Conservation (phyloP, 2,329 filamentous ascomycete species). For the Ceratocystis harringtonii region DNA sequence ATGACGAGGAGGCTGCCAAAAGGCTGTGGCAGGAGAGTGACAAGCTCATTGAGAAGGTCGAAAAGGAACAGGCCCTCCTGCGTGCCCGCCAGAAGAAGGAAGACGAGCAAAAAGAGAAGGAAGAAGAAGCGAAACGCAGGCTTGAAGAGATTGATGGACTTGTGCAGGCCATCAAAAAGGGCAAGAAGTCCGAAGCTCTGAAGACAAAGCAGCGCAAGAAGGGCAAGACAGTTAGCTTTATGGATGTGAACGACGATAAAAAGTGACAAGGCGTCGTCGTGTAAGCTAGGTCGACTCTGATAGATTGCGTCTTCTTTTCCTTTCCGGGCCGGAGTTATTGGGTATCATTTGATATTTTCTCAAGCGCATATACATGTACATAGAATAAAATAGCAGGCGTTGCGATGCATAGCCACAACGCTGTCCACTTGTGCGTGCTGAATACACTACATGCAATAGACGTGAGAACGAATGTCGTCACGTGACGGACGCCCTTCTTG, state of each 20-base stretch:
- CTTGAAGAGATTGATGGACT: constrained; percentile 25
- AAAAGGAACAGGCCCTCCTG: constrained; percentile 60
- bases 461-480: neutral
- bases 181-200: constrained; percentile 24
- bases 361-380: no score
- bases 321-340: neutral
- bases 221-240: constrained; percentile 20
- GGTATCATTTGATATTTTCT: neutral
- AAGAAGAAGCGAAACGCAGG: constrained; percentile 24
- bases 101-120: constrained; percentile 23
- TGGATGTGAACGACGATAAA: constrained; percentile 20
- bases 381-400: no score
- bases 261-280: neutral
- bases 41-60: constrained; percentile 61
- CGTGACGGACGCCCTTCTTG: neutral
- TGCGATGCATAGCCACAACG: no score
- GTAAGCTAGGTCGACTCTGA: constrained; percentile 1
- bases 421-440: no score
- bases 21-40: constrained; percentile 83
- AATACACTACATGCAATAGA: no score
- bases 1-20: constrained; percentile 66
- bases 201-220: constrained; percentile 23
- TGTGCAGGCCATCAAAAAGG: constrained; percentile 27
- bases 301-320: neutral
- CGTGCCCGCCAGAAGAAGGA: constrained; percentile 29